Evolutionary conservation across 129 eudicot species (phyloP).

Genomic region (Logfia minima): DNA sequence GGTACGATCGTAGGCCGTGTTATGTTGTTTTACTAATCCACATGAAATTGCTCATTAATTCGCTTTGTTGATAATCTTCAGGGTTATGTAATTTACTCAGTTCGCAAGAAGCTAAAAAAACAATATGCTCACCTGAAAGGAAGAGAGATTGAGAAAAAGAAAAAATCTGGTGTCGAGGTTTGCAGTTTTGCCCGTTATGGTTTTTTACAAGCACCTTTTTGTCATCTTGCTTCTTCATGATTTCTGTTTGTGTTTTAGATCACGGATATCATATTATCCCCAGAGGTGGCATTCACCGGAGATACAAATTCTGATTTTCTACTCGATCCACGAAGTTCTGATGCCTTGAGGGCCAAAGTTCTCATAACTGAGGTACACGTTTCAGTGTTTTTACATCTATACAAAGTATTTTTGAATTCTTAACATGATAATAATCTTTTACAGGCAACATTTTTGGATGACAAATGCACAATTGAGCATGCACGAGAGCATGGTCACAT

Average conservation of each 20-base stretch:
- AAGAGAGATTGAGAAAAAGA: constrained; percentile 82
- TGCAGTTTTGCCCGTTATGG: constrained; percentile 15
- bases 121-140: constrained; percentile 86
- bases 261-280: constrained; percentile 79
- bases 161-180: constrained; percentile 97
- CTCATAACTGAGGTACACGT: constrained; percentile 80
- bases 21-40: neutral
- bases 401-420: neutral
- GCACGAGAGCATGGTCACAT: constrained; percentile 97
- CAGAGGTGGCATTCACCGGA: constrained; percentile 97
- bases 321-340: constrained; percentile 87
- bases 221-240: neutral
- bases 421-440: constrained; percentile 8
- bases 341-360: constrained; percentile 89
- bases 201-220: neutral
- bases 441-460: constrained; percentile 96
- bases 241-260: constrained; percentile 45
- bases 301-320: constrained; percentile 89
- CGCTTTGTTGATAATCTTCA: constrained; percentile 29
- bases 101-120: constrained; percentile 89
- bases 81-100: constrained; percentile 91
- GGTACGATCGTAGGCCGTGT: neutral
- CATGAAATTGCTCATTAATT: neutral
- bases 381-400: neutral
- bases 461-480: constrained; percentile 63